These are phyloP conservation scores for Endothia cerciana DNA, from an alignment of 2,329 filamentous ascomycete species.

Conservation along the genomic window DNA sequence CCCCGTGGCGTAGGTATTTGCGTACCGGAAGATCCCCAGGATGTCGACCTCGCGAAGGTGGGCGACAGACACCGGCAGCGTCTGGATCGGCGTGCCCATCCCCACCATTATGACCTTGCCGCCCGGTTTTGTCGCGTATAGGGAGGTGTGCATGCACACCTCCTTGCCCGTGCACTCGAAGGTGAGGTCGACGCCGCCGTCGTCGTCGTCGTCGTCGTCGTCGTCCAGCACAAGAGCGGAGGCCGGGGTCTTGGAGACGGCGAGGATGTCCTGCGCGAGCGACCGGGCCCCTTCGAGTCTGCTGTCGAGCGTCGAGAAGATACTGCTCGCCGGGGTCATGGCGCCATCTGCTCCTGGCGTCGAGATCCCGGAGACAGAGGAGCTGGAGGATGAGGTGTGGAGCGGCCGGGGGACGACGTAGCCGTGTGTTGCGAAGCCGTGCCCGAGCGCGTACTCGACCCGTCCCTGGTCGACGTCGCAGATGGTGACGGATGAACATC, in stretches of 20 bases:
- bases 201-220: conserved; percentile 59
- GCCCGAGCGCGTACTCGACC: conserved; percentile 61
- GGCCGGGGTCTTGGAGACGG: conserved; percentile 40
- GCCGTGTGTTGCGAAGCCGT: conserved; percentile 64
- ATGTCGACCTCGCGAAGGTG: conserved; percentile 78
- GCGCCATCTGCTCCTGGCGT: conserved; percentile 48
- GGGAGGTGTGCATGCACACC: conserved; percentile 73
- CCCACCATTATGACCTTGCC: conserved; percentile 77
- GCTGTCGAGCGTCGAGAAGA: conserved; percentile 47
- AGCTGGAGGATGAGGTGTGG: conserved; percentile 48
- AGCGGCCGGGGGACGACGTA: conserved; percentile 54
- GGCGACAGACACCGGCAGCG: conserved; percentile 72
- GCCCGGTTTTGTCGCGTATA: conserved; percentile 71
- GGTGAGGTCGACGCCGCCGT: conserved; percentile 67
- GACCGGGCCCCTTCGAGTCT: conserved; percentile 56
- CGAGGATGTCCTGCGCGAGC: conserved; percentile 54
- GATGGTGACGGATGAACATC: conserved; percentile 62
- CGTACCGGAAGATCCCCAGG: conserved; percentile 77
- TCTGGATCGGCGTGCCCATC: conserved; percentile 79
- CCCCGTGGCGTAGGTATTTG: conserved; percentile 75
- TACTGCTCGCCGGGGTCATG: conserved; percentile 51
- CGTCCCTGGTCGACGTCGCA: conserved; percentile 64
- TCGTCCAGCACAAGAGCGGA: conserved; percentile 29
- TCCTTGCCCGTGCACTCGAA: conserved; percentile 82
- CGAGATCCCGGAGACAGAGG: conserved; percentile 52